These are phyloP conservation scores for Thecaphora thlaspeos DNA, from an alignment of 1,284 basidiomycete species.

Conservation along the genomic window DNA sequence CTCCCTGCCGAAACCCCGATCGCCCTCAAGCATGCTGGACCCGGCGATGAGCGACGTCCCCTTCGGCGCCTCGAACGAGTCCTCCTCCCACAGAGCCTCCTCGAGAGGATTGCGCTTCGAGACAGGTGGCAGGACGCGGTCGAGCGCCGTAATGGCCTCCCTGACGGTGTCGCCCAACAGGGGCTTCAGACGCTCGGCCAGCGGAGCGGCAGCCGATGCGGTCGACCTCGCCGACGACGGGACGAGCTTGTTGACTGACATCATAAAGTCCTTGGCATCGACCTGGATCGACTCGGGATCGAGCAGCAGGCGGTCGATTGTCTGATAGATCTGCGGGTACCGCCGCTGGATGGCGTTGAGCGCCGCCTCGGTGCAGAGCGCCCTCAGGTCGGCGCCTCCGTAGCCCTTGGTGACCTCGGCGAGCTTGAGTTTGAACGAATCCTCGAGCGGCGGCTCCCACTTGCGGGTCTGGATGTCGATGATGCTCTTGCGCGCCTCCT, in stretches of 20 bases:
- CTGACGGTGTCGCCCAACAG: slow-evolving; percentile 72
- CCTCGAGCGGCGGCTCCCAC: slow-evolving; percentile 80
- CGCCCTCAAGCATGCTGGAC: slow-evolving; percentile 33
- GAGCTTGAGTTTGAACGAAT: slow-evolving; percentile 69
- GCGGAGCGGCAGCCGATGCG: slow-evolving; percentile 76
- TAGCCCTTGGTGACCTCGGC: slow-evolving; percentile 95
- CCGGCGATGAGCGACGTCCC: slow-evolving; percentile 14
- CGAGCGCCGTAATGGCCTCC: slow-evolving; percentile 69
- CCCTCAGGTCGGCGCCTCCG: slow-evolving; percentile 89
- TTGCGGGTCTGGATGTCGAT: slow-evolving; percentile 84
- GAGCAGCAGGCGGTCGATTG: slow-evolving; percentile 78
- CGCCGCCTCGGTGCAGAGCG: slow-evolving; percentile 77
- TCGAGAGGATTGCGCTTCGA: slow-evolving; percentile 66
- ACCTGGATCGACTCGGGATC: slow-evolving; percentile 84
- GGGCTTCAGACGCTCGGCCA: slow-evolving; percentile 83
- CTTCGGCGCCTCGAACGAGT: slow-evolving; percentile 61
- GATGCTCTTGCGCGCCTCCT: slow-evolving; percentile 83
- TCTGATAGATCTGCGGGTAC: slow-evolving; percentile 97
- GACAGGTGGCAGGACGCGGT: slow-evolving; percentile 57
- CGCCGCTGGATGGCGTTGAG: slow-evolving; percentile 92
- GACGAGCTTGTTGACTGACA: slow-evolving; percentile 77
- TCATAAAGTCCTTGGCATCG: slow-evolving; percentile 91
- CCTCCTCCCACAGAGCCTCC: slow-evolving; percentile 75
- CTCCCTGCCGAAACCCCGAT: slow-evolving; percentile 51
- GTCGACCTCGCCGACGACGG: slow-evolving; percentile 92